Evolutionary conservation across 2,329 filamentous ascomycete species (phyloP).

Genomic region (Fusarium cyanostomum): DNA sequence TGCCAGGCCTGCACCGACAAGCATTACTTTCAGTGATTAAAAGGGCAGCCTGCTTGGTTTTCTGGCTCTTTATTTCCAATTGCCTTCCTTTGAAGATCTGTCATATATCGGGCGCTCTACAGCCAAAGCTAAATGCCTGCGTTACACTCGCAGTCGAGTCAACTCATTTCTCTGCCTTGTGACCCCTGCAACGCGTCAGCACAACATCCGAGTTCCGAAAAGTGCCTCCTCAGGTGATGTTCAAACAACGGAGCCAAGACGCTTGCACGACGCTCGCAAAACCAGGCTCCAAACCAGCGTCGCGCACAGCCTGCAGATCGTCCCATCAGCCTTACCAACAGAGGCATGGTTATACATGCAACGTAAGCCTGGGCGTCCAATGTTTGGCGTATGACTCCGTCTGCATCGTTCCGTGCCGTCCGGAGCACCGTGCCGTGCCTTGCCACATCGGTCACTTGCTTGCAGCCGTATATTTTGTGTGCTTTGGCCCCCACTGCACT

Average conservation of each 20-base stretch:
- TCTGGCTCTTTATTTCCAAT: too few relatives aligned
- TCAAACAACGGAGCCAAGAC: background rate
- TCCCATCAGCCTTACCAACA: constrained; percentile 35
- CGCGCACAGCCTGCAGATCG: constrained; percentile 13
- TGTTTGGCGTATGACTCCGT: background rate
- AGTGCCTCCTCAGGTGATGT: background rate
- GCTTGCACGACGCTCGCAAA: background rate
- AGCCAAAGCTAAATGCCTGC: constrained; percentile 11
- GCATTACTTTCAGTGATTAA: too few relatives aligned
- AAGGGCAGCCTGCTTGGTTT: too few relatives aligned
- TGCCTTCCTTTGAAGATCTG: too few relatives aligned
- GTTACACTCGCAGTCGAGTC: background rate
- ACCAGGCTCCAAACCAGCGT: background rate
- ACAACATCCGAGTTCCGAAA: background rate
- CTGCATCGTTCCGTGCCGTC: background rate
- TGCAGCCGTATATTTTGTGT: background rate
- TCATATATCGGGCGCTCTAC: background rate
- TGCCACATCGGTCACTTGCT: background rate
- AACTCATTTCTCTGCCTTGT: background rate
- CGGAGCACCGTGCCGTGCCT: background rate
- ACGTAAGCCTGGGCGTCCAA: constrained; percentile 17
- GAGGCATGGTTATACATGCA: constrained; percentile 35
- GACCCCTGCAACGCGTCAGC: background rate
- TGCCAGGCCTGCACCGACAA: too few relatives aligned
- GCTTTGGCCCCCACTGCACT: background rate